These are phyloP conservation scores for Trichoderma sp. DNA, from an alignment of 2,329 filamentous ascomycete genomes.

Conservation along the genomic window DNA sequence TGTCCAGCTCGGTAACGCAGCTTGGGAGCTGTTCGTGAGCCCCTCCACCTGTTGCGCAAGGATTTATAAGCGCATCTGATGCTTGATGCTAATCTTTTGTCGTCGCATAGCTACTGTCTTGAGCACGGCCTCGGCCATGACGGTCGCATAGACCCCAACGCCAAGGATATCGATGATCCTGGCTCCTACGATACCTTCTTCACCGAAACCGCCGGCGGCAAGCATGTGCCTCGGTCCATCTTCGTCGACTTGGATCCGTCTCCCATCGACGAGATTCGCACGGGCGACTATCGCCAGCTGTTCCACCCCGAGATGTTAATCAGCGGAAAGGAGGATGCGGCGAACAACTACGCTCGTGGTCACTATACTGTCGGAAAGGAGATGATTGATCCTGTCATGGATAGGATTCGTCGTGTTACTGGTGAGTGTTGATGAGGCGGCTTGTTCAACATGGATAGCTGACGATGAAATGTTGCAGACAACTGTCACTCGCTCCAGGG, in stretches of 20 bases:
- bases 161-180: slow-evolving; percentile 59
- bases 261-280: slow-evolving; percentile 73
- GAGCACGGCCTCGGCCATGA: slow-evolving; percentile 70
- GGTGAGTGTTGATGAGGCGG: slow-evolving; percentile 48
- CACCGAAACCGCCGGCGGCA: slow-evolving; percentile 69
- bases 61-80: not conserved
- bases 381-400: slow-evolving; percentile 70
- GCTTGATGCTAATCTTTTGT: slow-evolving; percentile 28
- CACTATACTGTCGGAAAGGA: slow-evolving; percentile 78
- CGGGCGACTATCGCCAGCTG: slow-evolving; percentile 65
- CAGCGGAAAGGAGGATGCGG: slow-evolving; percentile 74
- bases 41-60: slow-evolving; percentile 26
- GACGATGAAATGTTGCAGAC: slow-evolving; percentile 45
- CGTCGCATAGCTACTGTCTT: slow-evolving; percentile 61
- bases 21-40: slow-evolving; percentile 70
- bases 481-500: slow-evolving; percentile 73
- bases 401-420: slow-evolving; percentile 68
- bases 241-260: slow-evolving; percentile 74
- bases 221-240: slow-evolving; percentile 71
- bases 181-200: slow-evolving; percentile 74
- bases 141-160: slow-evolving; percentile 63
- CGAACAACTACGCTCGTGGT: slow-evolving; percentile 76
- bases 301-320: slow-evolving; percentile 73
- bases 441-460: slow-evolving; percentile 17
- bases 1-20: slow-evolving; percentile 72